A percentile compares a stretch with the other conserved stretches of the same genome.
These are phyloP conservation scores for Aureobasidium vineae DNA, from an alignment of 2,329 filamentous ascomycete genomes.

Conservation along the genomic window DNA sequence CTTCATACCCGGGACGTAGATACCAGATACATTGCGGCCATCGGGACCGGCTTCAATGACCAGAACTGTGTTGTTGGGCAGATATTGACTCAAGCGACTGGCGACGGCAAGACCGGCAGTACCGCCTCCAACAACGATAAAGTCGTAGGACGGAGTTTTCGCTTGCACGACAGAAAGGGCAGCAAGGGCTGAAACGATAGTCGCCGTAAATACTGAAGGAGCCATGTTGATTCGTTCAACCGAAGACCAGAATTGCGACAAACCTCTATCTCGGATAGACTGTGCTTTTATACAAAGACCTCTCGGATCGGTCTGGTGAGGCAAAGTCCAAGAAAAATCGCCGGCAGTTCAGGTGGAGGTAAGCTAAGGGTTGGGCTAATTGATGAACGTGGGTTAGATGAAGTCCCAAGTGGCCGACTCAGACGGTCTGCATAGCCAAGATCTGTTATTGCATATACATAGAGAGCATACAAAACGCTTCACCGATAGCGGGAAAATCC, in stretches of 20 bases:
- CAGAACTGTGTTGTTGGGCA: slow-evolving; percentile 34
- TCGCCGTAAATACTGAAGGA: not conserved
- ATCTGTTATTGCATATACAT: not conserved
- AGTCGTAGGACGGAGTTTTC: slow-evolving; percentile 29
- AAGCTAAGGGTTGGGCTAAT: not conserved
- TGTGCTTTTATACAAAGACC: not conserved
- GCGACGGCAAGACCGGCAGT: slow-evolving; percentile 37
- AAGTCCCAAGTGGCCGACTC: not conserved
- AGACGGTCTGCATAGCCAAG: not conserved
- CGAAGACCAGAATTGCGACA: not conserved
- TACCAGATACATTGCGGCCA: slow-evolving; percentile 27
- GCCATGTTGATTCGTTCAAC: not conserved
- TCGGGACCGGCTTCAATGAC: slow-evolving; percentile 37
- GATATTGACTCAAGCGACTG: slow-evolving; percentile 34
- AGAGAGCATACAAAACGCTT: not conserved
- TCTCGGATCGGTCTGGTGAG: not conserved
- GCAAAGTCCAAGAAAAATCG: not conserved
- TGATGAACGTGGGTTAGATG: not conserved
- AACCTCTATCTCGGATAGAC: not conserved
- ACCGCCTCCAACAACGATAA: slow-evolving; percentile 35
- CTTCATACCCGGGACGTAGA: slow-evolving; percentile 33
- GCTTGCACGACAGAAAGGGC: not conserved
- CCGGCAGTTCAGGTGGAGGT: not conserved
- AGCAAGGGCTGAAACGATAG: not conserved
- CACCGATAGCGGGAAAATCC: not conserved